phyloP scores from a whole-genome alignment of 768 basidiomycete species.

The Pulveroboletus sp. region DNA sequence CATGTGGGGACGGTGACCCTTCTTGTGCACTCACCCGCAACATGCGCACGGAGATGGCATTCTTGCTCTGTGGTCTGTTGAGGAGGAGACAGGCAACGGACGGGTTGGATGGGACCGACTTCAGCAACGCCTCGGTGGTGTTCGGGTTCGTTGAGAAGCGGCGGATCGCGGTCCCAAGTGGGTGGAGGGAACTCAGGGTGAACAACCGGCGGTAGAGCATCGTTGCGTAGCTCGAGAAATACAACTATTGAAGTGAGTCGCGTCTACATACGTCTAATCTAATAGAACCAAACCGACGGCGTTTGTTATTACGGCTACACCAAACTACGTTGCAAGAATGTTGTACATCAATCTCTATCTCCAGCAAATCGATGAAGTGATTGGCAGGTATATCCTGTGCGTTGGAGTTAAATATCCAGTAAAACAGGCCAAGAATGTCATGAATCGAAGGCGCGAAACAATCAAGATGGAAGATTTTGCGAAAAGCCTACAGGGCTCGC shows the following conservation, averaged over 20 bases:
- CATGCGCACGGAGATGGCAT: slow-evolving; percentile 76
- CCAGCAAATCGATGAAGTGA: slow-evolving; percentile 4
- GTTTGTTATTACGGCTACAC: slow-evolving; percentile 1
- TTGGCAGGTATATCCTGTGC: slow-evolving; percentile 2
- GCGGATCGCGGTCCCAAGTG: not conserved
- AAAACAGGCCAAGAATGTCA: slow-evolving; percentile 6
- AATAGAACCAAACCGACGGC: not conserved
- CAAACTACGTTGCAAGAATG: not conserved
- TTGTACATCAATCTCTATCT: slow-evolving; percentile 2
- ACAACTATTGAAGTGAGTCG: too few species aligned
- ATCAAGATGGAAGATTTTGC: not conserved
- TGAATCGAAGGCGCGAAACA: not conserved
- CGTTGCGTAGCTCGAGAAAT: not conserved
- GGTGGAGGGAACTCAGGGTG: not conserved
- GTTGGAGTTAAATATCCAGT: slow-evolving; percentile 20
- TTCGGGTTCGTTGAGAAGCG: slow-evolving; percentile 23
- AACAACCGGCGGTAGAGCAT: slow-evolving; percentile 9
- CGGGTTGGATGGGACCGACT: slow-evolving; percentile 49
- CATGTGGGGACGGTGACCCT: not conserved
- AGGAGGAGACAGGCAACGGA: slow-evolving; percentile 74
- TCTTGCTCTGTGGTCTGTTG: slow-evolving; percentile 79
- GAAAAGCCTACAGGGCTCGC: slow-evolving; percentile 15
- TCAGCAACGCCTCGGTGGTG: slow-evolving; percentile 40
- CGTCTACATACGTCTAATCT: not conserved
- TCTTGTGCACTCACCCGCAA: slow-evolving; percentile 48